phyloP scores from a whole-genome alignment of 2,329 filamentous ascomycete genomes.

The Hymenoscyphus fructigenus region DNA sequence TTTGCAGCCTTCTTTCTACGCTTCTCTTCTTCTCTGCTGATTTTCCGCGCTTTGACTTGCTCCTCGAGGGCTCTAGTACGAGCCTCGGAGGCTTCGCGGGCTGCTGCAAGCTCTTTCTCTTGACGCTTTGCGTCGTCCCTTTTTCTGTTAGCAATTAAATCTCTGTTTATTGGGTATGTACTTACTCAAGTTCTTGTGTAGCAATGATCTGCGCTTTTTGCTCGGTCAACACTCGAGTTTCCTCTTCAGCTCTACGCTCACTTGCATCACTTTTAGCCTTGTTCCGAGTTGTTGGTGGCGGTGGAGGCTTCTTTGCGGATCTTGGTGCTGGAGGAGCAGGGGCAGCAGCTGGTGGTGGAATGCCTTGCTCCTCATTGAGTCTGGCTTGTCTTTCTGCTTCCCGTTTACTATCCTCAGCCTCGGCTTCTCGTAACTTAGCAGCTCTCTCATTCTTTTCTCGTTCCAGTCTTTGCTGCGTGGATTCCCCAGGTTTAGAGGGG shows the following conservation, averaged over 20 bases:
- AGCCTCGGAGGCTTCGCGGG: constrained; percentile 77
- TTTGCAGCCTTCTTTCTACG: constrained; percentile 84
- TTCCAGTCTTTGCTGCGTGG: constrained; percentile 78
- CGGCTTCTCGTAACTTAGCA: constrained; percentile 82
- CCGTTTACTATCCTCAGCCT: constrained; percentile 88
- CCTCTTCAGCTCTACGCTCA: constrained; percentile 58
- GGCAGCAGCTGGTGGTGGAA: constrained; percentile 28
- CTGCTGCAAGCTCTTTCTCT: constrained; percentile 76
- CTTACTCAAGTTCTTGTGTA: constrained; percentile 80
- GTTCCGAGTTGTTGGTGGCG: constrained; percentile 79
- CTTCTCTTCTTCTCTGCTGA: constrained; percentile 97
- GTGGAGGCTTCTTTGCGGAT: constrained; percentile 65
- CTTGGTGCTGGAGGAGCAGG: constrained; percentile 21
- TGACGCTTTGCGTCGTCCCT: constrained; percentile 74
- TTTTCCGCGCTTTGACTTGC: constrained; percentile 87
- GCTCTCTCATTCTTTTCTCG: constrained; percentile 86
- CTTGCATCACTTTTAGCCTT: constrained; percentile 58
- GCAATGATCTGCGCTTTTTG: constrained; percentile 74
- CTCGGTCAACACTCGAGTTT: constrained; percentile 65
- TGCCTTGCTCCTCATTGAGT: constrained; percentile 37
- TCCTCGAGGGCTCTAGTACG: constrained; percentile 89
- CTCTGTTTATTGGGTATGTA: constrained; percentile 32
- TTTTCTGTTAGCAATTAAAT: constrained; percentile 25
- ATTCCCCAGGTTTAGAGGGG: constrained; percentile 76
- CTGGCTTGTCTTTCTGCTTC: constrained; percentile 75